Conservation (phyloP, 352 stramenopile species). For the Pythium dissotocum region DNA sequence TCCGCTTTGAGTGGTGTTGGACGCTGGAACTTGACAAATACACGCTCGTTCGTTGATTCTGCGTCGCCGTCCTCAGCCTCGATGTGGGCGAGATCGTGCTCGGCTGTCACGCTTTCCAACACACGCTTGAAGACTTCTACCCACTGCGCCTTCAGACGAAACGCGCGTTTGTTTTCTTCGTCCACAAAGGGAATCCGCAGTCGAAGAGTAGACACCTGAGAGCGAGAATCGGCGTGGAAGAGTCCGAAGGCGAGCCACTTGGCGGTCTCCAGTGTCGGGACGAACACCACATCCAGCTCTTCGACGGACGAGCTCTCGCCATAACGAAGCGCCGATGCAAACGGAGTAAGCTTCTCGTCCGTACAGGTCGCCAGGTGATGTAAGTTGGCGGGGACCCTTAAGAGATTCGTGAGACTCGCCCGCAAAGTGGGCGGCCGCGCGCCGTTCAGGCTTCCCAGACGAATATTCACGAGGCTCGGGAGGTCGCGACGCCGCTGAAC, state of each 20-base stretch:
- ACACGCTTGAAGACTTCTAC: constrained; percentile 16
- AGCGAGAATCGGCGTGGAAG: constrained; percentile 42
- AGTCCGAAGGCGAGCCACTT: constrained; percentile 45
- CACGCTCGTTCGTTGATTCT: no score
- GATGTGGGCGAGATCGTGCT: constrained; percentile 23
- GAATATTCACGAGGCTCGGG: neutral
- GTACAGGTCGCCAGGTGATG: neutral
- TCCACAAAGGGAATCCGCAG: constrained; percentile 4
- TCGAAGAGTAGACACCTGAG: constrained; percentile 31
- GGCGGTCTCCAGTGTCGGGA: constrained; percentile 1
- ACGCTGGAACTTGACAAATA: constrained; percentile 7
- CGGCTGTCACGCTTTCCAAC: constrained; percentile 2
- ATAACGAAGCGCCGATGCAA: constrained; percentile 2
- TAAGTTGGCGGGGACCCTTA: neutral
- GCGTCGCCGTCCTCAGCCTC: neutral
- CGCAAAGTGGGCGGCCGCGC: neutral
- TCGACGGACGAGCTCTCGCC: neutral
- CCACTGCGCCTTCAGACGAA: constrained; percentile 1
- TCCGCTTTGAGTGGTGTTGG: neutral
- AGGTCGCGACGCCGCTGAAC: neutral
- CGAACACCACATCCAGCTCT: constrained; percentile 7
- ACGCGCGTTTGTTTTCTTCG: neutral
- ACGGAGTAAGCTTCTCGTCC: neutral
- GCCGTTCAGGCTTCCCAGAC: neutral
- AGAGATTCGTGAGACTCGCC: neutral